Evolutionary conservation across 2,329 filamentous ascomycete species (phyloP).

Genomic region (Arthrobotrys sinensis): DNA sequence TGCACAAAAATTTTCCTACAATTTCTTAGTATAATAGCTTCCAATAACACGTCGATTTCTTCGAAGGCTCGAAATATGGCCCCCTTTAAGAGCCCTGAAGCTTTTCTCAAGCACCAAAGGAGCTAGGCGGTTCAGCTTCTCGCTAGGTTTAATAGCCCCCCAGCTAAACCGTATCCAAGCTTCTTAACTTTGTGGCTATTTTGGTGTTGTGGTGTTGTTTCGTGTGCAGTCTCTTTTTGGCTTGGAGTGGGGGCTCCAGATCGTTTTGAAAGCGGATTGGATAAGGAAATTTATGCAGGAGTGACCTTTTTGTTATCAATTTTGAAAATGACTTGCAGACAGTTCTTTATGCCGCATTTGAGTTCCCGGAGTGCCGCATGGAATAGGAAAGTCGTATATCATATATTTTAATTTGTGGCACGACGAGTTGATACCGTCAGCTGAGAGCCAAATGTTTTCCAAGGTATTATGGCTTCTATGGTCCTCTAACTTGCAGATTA

Average conservation of each 20-base stretch:
- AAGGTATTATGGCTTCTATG: neutral
- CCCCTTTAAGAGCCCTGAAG: constrained; percentile 3
- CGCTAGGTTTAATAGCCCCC: constrained; percentile 8
- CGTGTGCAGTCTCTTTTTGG: constrained; percentile 14
- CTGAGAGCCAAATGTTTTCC: neutral
- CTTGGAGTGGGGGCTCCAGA: constrained; percentile 7
- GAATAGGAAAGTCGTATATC: neutral
- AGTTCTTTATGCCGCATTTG: constrained; percentile 11
- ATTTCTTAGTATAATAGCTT: neutral
- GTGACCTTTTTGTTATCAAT: neutral
- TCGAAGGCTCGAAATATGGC: neutral
- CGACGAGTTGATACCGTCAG: neutral
- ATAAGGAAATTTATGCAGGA: constrained; percentile 17
- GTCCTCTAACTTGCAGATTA: too few relatives aligned
- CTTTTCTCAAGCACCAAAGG: neutral
- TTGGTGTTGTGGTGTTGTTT: constrained; percentile 42
- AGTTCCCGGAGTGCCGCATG: constrained; percentile 9
- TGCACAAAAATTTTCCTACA: neutral
- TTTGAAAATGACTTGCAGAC: constrained; percentile 17
- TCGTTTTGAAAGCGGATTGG: constrained; percentile 8
- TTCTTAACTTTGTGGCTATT: constrained; percentile 24
- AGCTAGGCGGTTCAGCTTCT: constrained; percentile 11
- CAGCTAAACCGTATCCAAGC: constrained; percentile 12
- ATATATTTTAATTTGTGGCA: neutral
- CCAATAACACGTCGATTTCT: neutral